phyloP scores from a whole-genome alignment of 2,329 filamentous ascomycete genomes.

The Nakataea oryzae region DNA sequence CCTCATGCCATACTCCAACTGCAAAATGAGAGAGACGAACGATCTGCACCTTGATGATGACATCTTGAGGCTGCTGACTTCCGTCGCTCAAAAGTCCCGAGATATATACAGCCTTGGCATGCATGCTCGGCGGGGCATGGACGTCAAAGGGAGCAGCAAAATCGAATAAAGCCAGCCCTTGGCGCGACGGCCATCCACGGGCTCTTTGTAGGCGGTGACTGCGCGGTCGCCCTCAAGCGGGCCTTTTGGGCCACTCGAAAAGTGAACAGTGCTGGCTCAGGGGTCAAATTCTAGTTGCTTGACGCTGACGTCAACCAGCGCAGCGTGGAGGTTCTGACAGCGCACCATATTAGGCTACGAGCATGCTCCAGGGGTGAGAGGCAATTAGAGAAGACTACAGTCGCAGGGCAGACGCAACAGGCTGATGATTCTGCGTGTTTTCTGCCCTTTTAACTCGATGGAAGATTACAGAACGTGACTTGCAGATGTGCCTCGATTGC shows the following conservation, averaged over 20 bases:
- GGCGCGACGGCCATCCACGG: constrained; percentile 37
- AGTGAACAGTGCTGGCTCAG: constrained; percentile 11
- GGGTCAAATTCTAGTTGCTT: background rate
- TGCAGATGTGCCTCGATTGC: no score
- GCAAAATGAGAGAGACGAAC: constrained; percentile 11
- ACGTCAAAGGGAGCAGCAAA: background rate
- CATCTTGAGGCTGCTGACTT: constrained; percentile 16
- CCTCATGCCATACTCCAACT: background rate
- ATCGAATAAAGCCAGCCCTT: constrained; percentile 23
- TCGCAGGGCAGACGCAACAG: no score
- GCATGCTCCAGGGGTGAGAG: no score
- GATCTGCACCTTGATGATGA: constrained; percentile 24
- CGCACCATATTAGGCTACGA: no score
- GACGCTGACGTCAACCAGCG: background rate
- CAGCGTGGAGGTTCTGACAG: no score
- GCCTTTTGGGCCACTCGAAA: constrained; percentile 16
- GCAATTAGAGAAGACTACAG: no score
- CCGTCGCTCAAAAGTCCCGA: background rate
- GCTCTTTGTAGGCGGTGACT: constrained; percentile 44
- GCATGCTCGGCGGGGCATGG: background rate
- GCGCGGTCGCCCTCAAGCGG: constrained; percentile 12
- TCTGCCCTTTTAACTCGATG: no score
- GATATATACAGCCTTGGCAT: background rate
- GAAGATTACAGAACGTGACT: no score
- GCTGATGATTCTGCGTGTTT: no score